A percentile compares a stretch with the other conserved stretches of the same genome.
These are phyloP conservation scores for Cryptosporidium xiaoi DNA, from an alignment of 169 alveolate genomes.

Conservation along the genomic window DNA sequence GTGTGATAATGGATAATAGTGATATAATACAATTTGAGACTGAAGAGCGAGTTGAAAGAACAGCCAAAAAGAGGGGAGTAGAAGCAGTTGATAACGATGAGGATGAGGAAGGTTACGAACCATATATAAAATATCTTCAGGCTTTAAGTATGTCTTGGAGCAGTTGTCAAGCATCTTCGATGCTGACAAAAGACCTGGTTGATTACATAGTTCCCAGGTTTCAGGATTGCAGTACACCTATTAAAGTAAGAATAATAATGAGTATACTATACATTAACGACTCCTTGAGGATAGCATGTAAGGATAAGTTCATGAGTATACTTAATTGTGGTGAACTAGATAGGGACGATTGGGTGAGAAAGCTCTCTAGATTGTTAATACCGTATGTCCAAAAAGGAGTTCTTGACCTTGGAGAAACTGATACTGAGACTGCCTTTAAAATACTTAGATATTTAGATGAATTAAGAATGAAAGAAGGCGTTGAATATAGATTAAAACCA, in stretches of 20 bases:
- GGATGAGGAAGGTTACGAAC: constrained; percentile 70
- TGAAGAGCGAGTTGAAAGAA: constrained; percentile 3
- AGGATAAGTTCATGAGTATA: constrained; percentile 68
- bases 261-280: constrained; percentile 83
- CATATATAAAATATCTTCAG: constrained; percentile 56
- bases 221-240: constrained; percentile 84
- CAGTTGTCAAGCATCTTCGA: constrained; percentile 85
- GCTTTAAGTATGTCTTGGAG: constrained; percentile 82
- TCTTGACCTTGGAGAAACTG: constrained; percentile 88
- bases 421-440: constrained; percentile 90
- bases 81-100: constrained; percentile 8
- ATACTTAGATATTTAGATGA: constrained; percentile 88
- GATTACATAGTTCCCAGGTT: constrained; percentile 83
- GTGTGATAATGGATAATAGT: not conserved
- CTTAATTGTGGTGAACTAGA: constrained; percentile 86
- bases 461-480: constrained; percentile 79
- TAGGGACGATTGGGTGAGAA: constrained; percentile 91
- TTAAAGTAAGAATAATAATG: constrained; percentile 84
- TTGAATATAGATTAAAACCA: constrained; percentile 77
- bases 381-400: constrained; percentile 88
- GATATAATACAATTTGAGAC: not conserved
- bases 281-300: constrained; percentile 78
- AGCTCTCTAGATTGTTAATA: constrained; percentile 85
- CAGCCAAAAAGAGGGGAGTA: not conserved
- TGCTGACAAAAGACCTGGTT: constrained; percentile 80